Conservation (phyloP, 805 yeast species). For the Cyberlindnera maclurae region DNA sequence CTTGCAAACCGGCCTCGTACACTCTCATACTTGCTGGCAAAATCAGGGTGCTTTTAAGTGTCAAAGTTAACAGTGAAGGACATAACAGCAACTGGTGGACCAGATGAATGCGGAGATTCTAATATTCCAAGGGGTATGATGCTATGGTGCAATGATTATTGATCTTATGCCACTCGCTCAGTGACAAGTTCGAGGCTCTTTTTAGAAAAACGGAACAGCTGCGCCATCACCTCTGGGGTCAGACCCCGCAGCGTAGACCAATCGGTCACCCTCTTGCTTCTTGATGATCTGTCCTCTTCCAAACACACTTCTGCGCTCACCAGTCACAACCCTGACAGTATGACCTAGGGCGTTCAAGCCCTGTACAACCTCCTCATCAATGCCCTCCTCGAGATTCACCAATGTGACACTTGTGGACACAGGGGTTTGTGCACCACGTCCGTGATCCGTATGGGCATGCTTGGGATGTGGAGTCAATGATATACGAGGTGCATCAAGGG, state of each 20-base stretch:
- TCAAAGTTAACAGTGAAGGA: slow-evolving; percentile 71
- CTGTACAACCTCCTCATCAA: slow-evolving; percentile 37
- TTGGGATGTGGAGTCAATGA: slow-evolving; percentile 50
- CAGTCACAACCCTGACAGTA: slow-evolving; percentile 36
- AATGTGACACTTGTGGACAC: slow-evolving; percentile 50
- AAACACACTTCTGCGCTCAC: slow-evolving; percentile 36
- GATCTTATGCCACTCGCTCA: too few species aligned
- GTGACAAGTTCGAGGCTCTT: too few species aligned
- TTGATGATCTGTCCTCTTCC: slow-evolving; percentile 74
- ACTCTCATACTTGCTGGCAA: slow-evolving; percentile 46
- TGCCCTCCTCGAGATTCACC: slow-evolving; percentile 61
- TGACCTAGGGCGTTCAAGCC: slow-evolving; percentile 52
- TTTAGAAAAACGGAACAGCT: slow-evolving; percentile 32
- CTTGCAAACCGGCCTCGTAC: slow-evolving; percentile 51
- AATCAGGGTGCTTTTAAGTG: slow-evolving; percentile 75
- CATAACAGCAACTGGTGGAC: slow-evolving; percentile 82
- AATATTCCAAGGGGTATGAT: too few species aligned
- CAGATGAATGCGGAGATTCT: too few species aligned
- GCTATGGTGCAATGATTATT: too few species aligned
- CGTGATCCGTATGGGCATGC: slow-evolving; percentile 36
- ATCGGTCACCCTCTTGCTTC: slow-evolving; percentile 34
- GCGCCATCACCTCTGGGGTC: slow-evolving; percentile 87
- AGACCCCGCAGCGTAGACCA: slow-evolving; percentile 62
- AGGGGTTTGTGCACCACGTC: slow-evolving; percentile 60
- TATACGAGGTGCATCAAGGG: slow-evolving; percentile 70